Evolutionary conservation across 306 rosid genomes (phyloP), one percentile per base, ranked within the genome.

Genomic region (Crataegus laevigata): DNA sequence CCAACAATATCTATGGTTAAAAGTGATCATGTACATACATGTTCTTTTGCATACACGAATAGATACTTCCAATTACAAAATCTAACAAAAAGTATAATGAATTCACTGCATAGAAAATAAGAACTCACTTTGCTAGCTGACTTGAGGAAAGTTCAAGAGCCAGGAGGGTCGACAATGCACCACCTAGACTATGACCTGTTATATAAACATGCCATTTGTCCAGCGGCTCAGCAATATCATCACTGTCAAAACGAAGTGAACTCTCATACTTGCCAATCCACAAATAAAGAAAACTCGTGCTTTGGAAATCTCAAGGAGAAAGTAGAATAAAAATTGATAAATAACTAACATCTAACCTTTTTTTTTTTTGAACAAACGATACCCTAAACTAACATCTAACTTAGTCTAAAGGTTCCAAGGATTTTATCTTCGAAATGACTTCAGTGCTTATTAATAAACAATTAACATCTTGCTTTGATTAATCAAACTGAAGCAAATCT

Each of bases 141-240:
- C 90, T 91, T 51, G 96, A 88, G 42, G 97, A 87, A 80, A 94
- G 97, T 81, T 94, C 98, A 66, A 94, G 97, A 58, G 96, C 93
- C 61, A 91, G 94, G 88, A 94, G 89, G 79, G 98, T 94, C 13
- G 98, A 96, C 82, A 94, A 80, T 74, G 97, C 98, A 71, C 98
- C 98, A 47, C 98, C 98, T 83, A 91, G 87, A 86, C 98, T 94
- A 80, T 94, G 98, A 81, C 98, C 98, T 68, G 98, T 94, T 64
- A 91, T 80, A 81, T 87, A 94, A 81, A 91, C 80, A 68, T 94
- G 96, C 98, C 98, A 94, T 82, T 79, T 90, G 79, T 83, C 79
- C 62, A 50, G 74, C n/a, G 86, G 78, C 78, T 86, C 90, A 69
- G 80, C 86, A 73, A 78, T 66, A 74, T 85, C 97, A 77, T 88